phyloP scores from a whole-genome alignment of 2,329 filamentous ascomycete species.

The Colletotrichum godetiae region DNA sequence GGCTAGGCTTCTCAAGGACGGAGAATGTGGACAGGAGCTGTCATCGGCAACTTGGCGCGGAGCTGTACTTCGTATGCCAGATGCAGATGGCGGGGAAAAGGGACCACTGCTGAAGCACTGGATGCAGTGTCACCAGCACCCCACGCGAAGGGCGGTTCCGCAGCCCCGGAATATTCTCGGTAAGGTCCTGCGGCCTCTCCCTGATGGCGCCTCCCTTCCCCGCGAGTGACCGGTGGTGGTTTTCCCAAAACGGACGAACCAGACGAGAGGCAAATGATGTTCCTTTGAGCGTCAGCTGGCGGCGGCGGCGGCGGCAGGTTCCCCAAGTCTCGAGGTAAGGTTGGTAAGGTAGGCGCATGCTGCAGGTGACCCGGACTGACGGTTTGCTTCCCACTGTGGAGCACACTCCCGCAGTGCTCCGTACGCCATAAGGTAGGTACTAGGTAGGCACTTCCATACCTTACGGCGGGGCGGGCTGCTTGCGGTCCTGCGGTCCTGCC shows the following conservation, averaged over 20 bases:
- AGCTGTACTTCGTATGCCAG: neutral
- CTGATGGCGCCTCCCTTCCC: neutral
- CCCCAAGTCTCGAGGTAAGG: neutral
- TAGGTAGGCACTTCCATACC: no score
- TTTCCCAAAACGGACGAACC: constrained; percentile 10
- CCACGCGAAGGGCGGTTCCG: constrained; percentile 14
- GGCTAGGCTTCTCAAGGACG: neutral
- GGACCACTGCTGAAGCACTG: neutral
- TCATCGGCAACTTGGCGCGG: neutral
- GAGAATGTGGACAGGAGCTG: neutral
- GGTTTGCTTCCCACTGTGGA: neutral
- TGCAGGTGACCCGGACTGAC: constrained; percentile 12
- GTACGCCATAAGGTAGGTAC: no score
- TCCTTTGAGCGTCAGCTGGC: constrained; percentile 8
- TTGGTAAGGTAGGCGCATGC: neutral
- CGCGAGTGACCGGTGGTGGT: neutral
- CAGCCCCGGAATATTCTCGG: constrained; percentile 16
- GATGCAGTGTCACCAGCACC: constrained; percentile 2
- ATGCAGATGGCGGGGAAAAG: neutral
- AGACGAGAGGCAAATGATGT: constrained; percentile 5
- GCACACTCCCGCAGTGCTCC: neutral
- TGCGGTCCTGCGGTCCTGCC: neutral
- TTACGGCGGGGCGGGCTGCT: neutral
- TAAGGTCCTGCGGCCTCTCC: neutral
- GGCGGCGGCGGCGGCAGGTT: constrained; percentile 6